phyloP scores from a whole-genome alignment of 257 asterid species.

The Solanum boliviense region DNA sequence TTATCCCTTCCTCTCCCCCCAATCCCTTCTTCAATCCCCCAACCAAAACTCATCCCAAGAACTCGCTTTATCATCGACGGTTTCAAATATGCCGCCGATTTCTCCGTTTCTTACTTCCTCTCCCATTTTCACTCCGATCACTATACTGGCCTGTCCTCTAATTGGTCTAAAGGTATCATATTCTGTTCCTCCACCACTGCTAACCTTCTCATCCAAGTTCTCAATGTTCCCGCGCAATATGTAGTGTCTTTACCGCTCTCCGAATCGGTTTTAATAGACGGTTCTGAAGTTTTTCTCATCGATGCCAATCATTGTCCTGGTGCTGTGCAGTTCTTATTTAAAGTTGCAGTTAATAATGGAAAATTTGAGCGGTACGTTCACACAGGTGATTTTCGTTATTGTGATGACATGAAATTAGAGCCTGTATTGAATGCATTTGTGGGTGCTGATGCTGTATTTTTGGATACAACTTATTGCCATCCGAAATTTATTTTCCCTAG shows the following conservation, averaged over 20 bases:
- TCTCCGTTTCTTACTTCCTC: conserved; percentile 77
- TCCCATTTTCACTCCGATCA: conserved; percentile 96
- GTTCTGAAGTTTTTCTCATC: conserved; percentile 42
- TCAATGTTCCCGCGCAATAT: conserved; percentile 42
- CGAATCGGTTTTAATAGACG: conserved; percentile 42
- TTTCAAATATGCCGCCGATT: conserved; percentile 49
- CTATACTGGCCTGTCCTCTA: conserved; percentile 68
- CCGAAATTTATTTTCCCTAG: conserved; percentile 77
- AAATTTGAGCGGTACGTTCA: conserved; percentile 70
- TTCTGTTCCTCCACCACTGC: conserved; percentile 68
- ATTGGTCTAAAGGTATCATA: conserved; percentile 67
- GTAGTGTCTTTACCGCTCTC: conserved; percentile 41
- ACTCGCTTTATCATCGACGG: conserved; percentile 87
- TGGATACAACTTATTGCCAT: conserved; percentile 85
- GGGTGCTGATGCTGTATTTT: conserved; percentile 76
- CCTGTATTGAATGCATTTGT: conserved; percentile 32
- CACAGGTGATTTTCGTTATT: conserved; percentile 80
- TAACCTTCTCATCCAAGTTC: conserved; percentile 51
- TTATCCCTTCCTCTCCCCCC: conserved; percentile 25
- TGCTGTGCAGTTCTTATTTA: conserved; percentile 80
- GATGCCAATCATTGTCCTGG: conserved; percentile 98
- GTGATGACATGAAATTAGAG: conserved; percentile 48
- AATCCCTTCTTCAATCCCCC: conserved; percentile 41
- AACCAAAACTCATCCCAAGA: conserved; percentile 61
- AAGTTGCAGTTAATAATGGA: conserved; percentile 31